phyloP scores from a whole-genome alignment of 164 flowering plant species.

The Kingdonia uniflora region DNA sequence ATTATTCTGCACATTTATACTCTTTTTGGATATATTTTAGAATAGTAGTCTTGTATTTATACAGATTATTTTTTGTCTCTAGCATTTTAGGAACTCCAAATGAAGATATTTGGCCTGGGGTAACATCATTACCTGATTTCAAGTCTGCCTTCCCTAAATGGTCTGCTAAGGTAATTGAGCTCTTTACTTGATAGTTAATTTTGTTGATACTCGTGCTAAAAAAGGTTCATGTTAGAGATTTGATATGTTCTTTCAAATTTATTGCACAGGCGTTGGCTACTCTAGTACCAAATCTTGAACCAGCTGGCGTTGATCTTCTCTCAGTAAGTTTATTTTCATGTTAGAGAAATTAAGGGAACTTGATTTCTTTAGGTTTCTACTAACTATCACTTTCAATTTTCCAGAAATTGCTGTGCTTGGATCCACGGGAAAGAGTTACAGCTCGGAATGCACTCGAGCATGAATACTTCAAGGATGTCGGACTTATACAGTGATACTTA shows the following conservation, averaged over 20 bases:
- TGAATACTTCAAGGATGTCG: conserved; percentile 80
- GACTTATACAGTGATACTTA: conserved; percentile 36
- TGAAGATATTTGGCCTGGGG: conserved; percentile 94
- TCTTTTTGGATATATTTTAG: not conserved
- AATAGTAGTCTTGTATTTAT: not conserved
- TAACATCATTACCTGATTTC: conserved; percentile 81
- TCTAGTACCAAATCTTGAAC: conserved; percentile 67
- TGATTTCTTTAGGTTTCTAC: not conserved
- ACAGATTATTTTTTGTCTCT: conserved; percentile 7
- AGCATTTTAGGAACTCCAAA: conserved; percentile 87
- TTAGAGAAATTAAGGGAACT: not conserved
- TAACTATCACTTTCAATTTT: not conserved
- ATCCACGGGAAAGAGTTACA: conserved; percentile 83
- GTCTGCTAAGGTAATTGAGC: conserved; percentile 54
- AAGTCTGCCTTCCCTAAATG: conserved; percentile 90
- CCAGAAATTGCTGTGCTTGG: conserved; percentile 93
- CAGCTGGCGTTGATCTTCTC: conserved; percentile 84
- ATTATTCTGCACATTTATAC: not conserved
- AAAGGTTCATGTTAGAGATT: not conserved
- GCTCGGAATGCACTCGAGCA: conserved; percentile 88
- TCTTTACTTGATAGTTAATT: too few relatives aligned
- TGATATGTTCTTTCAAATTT: not conserved
- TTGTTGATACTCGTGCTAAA: not conserved
- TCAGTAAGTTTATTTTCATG: conserved; percentile 37
- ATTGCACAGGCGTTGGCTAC: conserved; percentile 56